Evolutionary conservation across 768 basidiomycete species (phyloP).

Genomic region (Boletus rufocinnamomeus): DNA sequence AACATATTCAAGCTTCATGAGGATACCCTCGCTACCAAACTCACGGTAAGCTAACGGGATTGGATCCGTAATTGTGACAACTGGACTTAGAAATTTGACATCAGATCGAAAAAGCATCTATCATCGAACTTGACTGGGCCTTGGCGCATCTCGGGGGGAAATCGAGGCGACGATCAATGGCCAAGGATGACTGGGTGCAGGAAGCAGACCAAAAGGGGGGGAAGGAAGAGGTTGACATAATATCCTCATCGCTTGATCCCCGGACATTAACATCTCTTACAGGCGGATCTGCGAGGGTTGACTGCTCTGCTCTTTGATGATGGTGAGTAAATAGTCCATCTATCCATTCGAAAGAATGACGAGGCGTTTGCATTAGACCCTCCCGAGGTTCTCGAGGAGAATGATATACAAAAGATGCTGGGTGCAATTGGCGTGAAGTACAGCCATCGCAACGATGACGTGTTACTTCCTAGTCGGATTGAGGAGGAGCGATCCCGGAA

Average conservation of each 20-base stretch:
- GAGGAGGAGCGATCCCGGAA: slow-evolving; percentile 63
- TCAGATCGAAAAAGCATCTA: slow-evolving; percentile 76
- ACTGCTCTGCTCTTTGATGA: slow-evolving; percentile 73
- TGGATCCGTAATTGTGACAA: neutral
- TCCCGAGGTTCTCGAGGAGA: slow-evolving; percentile 43
- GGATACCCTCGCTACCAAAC: slow-evolving; percentile 67
- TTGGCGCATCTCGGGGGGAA: slow-evolving; percentile 61
- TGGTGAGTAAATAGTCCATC: slow-evolving; percentile 38
- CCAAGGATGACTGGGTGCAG: slow-evolving; percentile 44
- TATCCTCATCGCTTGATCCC: neutral
- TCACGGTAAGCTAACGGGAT: slow-evolving; percentile 50
- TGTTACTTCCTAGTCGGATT: slow-evolving; percentile 66
- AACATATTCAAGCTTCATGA: slow-evolving; percentile 86
- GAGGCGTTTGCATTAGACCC: slow-evolving; percentile 34
- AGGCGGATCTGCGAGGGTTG: slow-evolving; percentile 61
- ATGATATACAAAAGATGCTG: slow-evolving; percentile 57
- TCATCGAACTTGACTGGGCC: slow-evolving; percentile 81
- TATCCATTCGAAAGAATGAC: neutral
- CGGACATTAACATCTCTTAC: neutral
- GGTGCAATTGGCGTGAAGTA: slow-evolving; percentile 66
- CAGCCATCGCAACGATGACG: slow-evolving; percentile 72
- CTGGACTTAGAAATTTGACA: neutral
- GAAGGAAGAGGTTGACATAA: slow-evolving; percentile 32
- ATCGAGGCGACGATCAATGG: slow-evolving; percentile 35
- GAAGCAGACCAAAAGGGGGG: slow-evolving; percentile 48